A percentile compares a stretch with the other conserved stretches of the same genome.
These are phyloP conservation scores for Lentinus brumalis DNA, from an alignment of 768 basidiomycete genomes.

Conservation along the genomic window DNA sequence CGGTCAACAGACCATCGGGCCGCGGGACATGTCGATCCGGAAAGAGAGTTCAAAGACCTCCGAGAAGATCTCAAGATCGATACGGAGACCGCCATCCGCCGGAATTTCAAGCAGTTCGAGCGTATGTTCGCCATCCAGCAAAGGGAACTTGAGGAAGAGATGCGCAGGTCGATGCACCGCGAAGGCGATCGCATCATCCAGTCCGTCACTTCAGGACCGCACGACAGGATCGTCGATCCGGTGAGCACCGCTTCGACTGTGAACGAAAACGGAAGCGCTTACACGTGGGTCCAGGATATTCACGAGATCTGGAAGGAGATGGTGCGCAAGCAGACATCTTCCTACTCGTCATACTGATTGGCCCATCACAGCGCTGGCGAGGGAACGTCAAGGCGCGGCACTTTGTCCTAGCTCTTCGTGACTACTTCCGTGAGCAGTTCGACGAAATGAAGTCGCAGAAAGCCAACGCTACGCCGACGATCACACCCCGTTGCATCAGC, in stretches of 20 bases:
- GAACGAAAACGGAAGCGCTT: not conserved
- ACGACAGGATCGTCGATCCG: constrained; percentile 45
- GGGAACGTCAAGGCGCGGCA: constrained; percentile 53
- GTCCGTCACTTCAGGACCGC: constrained; percentile 43
- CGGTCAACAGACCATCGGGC: too few relatives aligned
- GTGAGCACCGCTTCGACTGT: constrained; percentile 13
- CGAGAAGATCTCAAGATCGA: constrained; percentile 13
- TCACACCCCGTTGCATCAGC: not conserved
- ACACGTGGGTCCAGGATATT: constrained; percentile 41
- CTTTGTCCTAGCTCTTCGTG: constrained; percentile 45
- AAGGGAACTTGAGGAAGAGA: constrained; percentile 38
- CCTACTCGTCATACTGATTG: not conserved
- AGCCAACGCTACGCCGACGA: not conserved
- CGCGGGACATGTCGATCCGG: too few relatives aligned
- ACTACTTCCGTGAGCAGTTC: constrained; percentile 34
- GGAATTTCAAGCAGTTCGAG: constrained; percentile 46
- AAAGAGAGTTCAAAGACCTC: not conserved
- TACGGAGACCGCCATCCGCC: constrained; percentile 32
- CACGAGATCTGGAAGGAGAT: constrained; percentile 56
- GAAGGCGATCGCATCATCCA: constrained; percentile 42
- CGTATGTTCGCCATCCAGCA: constrained; percentile 49
- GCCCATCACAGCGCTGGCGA: constrained; percentile 45
- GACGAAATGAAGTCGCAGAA: constrained; percentile 1
- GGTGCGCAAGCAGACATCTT: constrained; percentile 33
- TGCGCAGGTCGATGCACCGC: constrained; percentile 33